These are phyloP conservation scores for Sophora flavescens DNA, from an alignment of 306 rosid species.

Conservation along the genomic window DNA sequence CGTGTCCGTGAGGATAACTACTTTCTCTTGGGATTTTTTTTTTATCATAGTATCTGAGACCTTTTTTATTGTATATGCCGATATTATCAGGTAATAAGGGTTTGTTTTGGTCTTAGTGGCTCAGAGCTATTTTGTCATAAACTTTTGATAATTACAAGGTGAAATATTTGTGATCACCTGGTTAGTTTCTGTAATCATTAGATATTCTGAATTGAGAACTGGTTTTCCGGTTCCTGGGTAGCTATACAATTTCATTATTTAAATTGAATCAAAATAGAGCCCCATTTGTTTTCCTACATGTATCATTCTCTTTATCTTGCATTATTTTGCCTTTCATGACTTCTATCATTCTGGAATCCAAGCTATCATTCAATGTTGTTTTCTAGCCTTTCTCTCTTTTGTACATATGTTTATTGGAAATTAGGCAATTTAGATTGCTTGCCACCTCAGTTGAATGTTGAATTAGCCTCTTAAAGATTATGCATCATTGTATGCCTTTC, in stretches of 20 bases:
- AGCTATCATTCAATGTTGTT: slow-evolving; percentile 19
- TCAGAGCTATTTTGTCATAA: neutral
- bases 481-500: slow-evolving; percentile 18
- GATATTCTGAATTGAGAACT: neutral
- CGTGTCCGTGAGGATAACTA: neutral
- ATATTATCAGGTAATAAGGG: neutral
- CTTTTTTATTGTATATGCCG: neutral
- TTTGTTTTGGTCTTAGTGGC: neutral
- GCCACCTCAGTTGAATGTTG: neutral
- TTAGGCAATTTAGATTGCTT: neutral
- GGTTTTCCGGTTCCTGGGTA: neutral
- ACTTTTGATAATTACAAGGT: slow-evolving; percentile 4
- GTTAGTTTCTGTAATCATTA: neutral
- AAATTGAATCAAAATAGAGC: slow-evolving; percentile 4
- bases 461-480: neutral
- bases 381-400: neutral
- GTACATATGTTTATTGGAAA: neutral
- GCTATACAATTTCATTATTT: neutral
- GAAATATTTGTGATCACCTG: neutral
- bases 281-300: neutral
- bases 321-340: slow-evolving; percentile 10
- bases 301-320: neutral
- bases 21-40: no score
- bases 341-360: neutral
- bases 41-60: slow-evolving; percentile 2